Percentiles rank a stretch among this genome's conserved stretches.
These are phyloP conservation scores for Hanseniaspora jakobsenii DNA, from an alignment of 805 yeast genomes.

Conservation along the genomic window DNA sequence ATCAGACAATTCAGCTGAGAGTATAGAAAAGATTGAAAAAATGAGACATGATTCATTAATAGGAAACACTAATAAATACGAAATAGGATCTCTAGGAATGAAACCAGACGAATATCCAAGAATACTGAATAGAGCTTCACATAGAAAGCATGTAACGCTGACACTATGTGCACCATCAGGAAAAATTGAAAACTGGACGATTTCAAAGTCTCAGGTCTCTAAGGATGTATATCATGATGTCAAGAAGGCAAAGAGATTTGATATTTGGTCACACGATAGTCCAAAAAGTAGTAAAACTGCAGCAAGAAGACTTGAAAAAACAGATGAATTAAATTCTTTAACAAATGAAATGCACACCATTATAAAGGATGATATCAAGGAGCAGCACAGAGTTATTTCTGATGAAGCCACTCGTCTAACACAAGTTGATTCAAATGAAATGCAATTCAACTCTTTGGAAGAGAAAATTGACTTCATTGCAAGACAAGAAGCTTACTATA, in stretches of 20 bases:
- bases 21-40: slow-evolving; percentile 33
- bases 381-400: background rate
- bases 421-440: background rate
- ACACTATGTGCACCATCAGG: slow-evolving; percentile 74
- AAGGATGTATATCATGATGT: slow-evolving; percentile 79
- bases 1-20: slow-evolving; percentile 33
- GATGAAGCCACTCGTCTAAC: background rate
- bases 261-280: slow-evolving; percentile 65
- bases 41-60: slow-evolving; percentile 26
- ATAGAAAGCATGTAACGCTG: slow-evolving; percentile 70
- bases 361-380: background rate
- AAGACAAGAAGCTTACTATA: background rate
- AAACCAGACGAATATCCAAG: slow-evolving; percentile 59
- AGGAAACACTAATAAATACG: slow-evolving; percentile 16
- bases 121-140: slow-evolving; percentile 30
- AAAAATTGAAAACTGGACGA: slow-evolving; percentile 71
- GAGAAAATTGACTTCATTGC: slow-evolving; percentile 7
- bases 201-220: slow-evolving; percentile 61
- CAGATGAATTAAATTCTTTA: background rate
- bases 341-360: slow-evolving; percentile 3
- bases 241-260: slow-evolving; percentile 72
- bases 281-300: slow-evolving; percentile 38
- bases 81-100: slow-evolving; percentile 42
- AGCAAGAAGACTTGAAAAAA: background rate
- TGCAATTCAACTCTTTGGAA: slow-evolving; percentile 5